phyloP scores from a whole-genome alignment of 2,329 filamentous ascomycete genomes.

The Fusarium ambrosium region DNA sequence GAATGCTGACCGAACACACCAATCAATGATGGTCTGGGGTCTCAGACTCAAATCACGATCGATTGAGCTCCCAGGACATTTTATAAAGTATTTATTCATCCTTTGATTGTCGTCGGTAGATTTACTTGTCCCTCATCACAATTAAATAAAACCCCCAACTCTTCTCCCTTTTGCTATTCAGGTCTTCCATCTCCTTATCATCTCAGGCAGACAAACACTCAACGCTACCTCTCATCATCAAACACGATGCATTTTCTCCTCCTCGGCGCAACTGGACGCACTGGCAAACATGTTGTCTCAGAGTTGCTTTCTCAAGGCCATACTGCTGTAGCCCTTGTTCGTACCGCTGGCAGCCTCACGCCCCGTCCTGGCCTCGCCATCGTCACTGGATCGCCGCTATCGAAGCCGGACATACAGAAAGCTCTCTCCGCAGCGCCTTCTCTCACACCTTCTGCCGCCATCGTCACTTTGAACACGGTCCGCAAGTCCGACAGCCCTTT shows the following conservation, averaged over 20 bases:
- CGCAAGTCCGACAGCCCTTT: constrained; percentile 58
- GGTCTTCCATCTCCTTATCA: background rate
- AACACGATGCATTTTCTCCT: constrained; percentile 56
- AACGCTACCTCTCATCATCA: constrained; percentile 7
- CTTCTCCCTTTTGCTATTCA: background rate
- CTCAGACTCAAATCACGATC: background rate
- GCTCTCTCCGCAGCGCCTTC: constrained; percentile 41
- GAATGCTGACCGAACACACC: background rate
- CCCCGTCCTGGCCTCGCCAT: constrained; percentile 48
- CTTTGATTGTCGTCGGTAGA: background rate
- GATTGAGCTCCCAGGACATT: background rate
- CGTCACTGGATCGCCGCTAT: constrained; percentile 53
- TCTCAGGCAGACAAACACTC: constrained; percentile 1
- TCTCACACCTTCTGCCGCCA: constrained; percentile 48
- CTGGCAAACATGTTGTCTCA: constrained; percentile 57
- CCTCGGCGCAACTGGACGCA: constrained; percentile 59
- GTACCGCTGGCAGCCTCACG: constrained; percentile 39
- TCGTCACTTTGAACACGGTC: constrained; percentile 57
- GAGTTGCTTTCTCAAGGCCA: constrained; percentile 56
- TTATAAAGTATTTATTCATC: background rate
- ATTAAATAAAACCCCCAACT: background rate
- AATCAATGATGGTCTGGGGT: background rate
- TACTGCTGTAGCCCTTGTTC: constrained; percentile 56
- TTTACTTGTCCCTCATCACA: background rate
- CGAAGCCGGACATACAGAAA: constrained; percentile 50